phyloP scores from a whole-genome alignment of 225 moss, liverwort and hornwort species.

The Ulota crispa region DNA sequence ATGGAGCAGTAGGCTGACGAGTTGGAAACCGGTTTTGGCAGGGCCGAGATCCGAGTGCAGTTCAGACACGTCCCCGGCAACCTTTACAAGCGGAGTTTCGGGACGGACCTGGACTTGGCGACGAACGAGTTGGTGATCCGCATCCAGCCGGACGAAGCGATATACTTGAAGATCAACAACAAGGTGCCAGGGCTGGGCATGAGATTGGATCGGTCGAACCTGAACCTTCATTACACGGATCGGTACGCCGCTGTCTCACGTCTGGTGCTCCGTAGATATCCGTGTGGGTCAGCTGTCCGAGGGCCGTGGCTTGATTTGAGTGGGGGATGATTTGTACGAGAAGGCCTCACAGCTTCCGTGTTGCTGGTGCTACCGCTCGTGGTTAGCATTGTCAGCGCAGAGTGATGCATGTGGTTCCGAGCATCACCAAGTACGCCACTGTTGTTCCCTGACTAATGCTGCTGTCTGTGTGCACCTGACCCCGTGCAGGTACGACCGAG shows the following conservation, averaged over 20 bases:
- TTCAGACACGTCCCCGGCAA: slow-evolving; percentile 98
- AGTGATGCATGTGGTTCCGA: neutral
- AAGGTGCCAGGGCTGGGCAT: slow-evolving; percentile 94
- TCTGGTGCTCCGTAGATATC: neutral
- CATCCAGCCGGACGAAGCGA: slow-evolving; percentile 97
- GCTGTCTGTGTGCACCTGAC: neutral
- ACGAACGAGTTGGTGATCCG: slow-evolving; percentile 96
- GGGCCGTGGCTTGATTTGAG: neutral
- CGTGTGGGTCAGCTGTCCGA: neutral
- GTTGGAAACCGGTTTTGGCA: slow-evolving; percentile 33
- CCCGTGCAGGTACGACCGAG: slow-evolving; percentile 72
- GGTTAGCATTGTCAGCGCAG: neutral
- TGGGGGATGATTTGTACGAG: neutral
- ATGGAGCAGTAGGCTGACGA: slow-evolving; percentile 2
- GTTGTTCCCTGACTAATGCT: neutral
- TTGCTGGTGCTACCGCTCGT: neutral
- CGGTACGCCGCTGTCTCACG: slow-evolving; percentile 45
- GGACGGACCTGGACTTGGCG: slow-evolving; percentile 92
- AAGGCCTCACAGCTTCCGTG: neutral
- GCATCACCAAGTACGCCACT: neutral
- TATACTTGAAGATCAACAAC: slow-evolving; percentile 96
- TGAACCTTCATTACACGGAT: slow-evolving; percentile 88
- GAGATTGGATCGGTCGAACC: slow-evolving; percentile 91
- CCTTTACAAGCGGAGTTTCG: slow-evolving; percentile 91
- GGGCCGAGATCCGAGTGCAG: slow-evolving; percentile 94